Evolutionary conservation across 306 rosid genomes (phyloP), one percentile per base, ranked within the genome.

Genomic region (Crataegus laevigata): DNA sequence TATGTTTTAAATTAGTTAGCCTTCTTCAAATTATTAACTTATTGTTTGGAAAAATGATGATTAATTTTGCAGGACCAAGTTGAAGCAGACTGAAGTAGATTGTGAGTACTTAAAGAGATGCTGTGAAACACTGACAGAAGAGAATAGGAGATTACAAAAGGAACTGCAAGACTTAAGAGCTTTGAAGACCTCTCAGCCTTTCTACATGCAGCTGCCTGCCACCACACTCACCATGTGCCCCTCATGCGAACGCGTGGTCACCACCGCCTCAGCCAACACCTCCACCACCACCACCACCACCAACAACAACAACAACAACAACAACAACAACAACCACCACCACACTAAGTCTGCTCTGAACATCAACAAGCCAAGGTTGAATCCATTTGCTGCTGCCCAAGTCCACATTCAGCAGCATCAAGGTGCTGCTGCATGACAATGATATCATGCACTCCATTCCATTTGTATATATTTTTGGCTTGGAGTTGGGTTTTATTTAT

Each of bases 161-260:
- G 99, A 96, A 57, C 85, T 96, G 28, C 99, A 92, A 64, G 99
- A 96, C 66, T 78, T 96, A 18, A 88, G 99, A 86, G 96, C 97
- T 60, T 84, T 96, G 66, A 96, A 96, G 80, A 76, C 91, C 6
- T 84, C 90, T 40, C 92, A 90, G 38, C 96, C 99, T 32, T 96
- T 89, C 59, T 90, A 85, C 85, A 92, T 89, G 96, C 99, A 92
- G 42, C 96, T 87, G 51, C 99, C 99, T 19, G 97, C 99, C 40
- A 96, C 99, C 64, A 96, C 99, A 1, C 99, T 96, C 78, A 96
- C 99, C 25, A 90, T 96, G 98, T 96, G 99, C 64, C 98, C 99
- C 30, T 88, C 99, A 3, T 96, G 99, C 24, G 98, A 96, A 79
- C 87, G 96, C 1, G 92, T 89, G 11, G 90, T 88, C 36, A 83